Percentiles rank a stretch among this genome's conserved stretches.
These are phyloP conservation scores for Scedosporium aurantiacum DNA, from an alignment of 2,329 filamentous ascomycete genomes.

Conservation along the genomic window DNA sequence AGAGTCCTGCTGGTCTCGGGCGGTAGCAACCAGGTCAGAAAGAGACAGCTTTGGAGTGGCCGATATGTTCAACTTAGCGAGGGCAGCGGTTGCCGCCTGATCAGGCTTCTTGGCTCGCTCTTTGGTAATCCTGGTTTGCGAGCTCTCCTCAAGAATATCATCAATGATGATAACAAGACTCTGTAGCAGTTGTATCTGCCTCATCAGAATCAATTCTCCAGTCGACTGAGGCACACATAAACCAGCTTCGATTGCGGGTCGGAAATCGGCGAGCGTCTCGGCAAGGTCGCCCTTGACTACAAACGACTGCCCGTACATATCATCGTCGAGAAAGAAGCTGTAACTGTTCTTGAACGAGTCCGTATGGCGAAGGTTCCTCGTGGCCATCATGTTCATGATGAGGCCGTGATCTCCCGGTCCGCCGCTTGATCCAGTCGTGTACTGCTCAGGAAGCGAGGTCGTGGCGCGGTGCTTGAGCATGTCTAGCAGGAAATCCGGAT, in stretches of 20 bases:
- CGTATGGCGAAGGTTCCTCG: constrained; percentile 19
- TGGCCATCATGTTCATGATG: constrained; percentile 23
- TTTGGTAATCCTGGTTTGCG: constrained; percentile 15
- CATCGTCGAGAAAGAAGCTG: constrained; percentile 23
- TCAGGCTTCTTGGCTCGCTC: constrained; percentile 18
- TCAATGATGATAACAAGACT: constrained; percentile 29
- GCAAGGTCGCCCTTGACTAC: constrained; percentile 8
- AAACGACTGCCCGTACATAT: constrained; percentile 25
- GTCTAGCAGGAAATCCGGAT: constrained; percentile 25
- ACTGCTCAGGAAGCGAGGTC: constrained; percentile 22
- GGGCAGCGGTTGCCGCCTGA: constrained; percentile 10
- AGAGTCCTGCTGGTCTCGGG: constrained; percentile 21
- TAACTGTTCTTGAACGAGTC: constrained; percentile 20
- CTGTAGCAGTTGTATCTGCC: constrained; percentile 26
- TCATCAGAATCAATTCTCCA: constrained; percentile 25
- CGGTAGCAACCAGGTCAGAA: constrained; percentile 11
- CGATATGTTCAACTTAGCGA: background rate
- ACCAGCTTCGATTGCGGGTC: constrained; percentile 13
- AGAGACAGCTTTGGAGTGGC: background rate
- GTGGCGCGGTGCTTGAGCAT: constrained; percentile 27
- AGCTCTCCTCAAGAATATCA: constrained; percentile 28
- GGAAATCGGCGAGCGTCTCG: constrained; percentile 9
- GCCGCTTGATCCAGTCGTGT: constrained; percentile 17
- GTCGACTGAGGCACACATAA: constrained; percentile 17
- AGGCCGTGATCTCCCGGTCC: constrained; percentile 23